A percentile compares a stretch with the other conserved stretches of the same genome.
Evolutionary conservation across 2,329 filamentous ascomycete species (phyloP).

Genomic region (Aspergillus pseudoviridinutans): DNA sequence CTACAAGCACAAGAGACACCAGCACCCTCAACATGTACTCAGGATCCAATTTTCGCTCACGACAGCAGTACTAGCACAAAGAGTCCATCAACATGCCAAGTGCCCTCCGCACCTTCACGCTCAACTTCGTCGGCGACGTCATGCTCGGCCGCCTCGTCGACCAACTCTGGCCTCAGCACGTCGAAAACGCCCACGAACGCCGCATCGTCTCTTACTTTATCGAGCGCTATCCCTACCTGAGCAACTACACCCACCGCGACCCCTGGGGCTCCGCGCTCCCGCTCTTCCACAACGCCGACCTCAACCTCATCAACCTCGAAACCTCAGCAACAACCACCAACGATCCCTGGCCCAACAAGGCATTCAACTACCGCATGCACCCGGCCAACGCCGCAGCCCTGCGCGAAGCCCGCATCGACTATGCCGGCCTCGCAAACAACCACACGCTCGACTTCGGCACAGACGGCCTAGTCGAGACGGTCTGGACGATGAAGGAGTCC

Average conservation of each 20-base stretch:
- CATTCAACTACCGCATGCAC: constrained; percentile 41
- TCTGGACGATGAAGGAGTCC: constrained; percentile 23
- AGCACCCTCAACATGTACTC: not conserved
- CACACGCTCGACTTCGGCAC: constrained; percentile 37
- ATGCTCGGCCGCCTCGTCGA: constrained; percentile 42
- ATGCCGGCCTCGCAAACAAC: constrained; percentile 38
- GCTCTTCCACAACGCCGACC: constrained; percentile 28
- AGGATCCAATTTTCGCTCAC: not conserved
- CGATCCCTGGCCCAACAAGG: constrained; percentile 35
- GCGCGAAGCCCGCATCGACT: constrained; percentile 29
- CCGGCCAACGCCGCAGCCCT: constrained; percentile 33
- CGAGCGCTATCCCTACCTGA: constrained; percentile 17
- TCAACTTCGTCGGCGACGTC: constrained; percentile 37
- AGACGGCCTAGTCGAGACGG: constrained; percentile 33
- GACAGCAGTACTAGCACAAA: not conserved
- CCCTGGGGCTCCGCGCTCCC: constrained; percentile 36
- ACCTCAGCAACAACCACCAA: constrained; percentile 32
- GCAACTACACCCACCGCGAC: constrained; percentile 20
- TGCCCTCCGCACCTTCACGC: constrained; percentile 17
- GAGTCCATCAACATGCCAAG: not conserved
- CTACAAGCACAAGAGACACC: not conserved
- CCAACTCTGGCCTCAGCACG: constrained; percentile 34
- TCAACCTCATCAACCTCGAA: constrained; percentile 41
- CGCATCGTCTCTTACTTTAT: constrained; percentile 16
- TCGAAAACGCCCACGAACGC: constrained; percentile 25